Percentiles rank a stretch among this genome's conserved stretches.
Evolutionary conservation across 495 filamentous ascomycete genomes (phyloP).

Genomic region (Talaromyces trachyspermus): DNA sequence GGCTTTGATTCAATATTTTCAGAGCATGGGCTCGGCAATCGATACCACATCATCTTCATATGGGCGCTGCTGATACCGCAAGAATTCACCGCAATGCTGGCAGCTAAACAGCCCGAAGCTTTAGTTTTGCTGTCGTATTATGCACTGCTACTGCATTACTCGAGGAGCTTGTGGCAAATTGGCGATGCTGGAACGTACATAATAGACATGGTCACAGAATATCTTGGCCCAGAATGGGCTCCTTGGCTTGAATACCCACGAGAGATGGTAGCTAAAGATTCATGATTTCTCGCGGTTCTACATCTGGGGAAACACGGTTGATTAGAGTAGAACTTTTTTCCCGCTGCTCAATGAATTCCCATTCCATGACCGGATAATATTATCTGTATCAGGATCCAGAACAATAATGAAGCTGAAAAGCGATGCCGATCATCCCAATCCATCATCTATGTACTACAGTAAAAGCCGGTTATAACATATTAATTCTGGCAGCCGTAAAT

Average conservation of each 20-base stretch:
- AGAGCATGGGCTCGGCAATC: slow-evolving; percentile 9
- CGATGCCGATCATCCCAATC: too few species aligned
- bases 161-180: slow-evolving; percentile 29
- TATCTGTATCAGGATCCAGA: too few species aligned
- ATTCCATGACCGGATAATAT: too few species aligned
- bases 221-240: slow-evolving; percentile 26
- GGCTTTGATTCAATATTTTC: slow-evolving; percentile 14
- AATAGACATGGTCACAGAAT: slow-evolving; percentile 23
- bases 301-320: too few species aligned
- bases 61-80: slow-evolving; percentile 25
- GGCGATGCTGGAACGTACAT: slow-evolving; percentile 29
- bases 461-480: too few species aligned
- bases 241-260: slow-evolving; percentile 4
- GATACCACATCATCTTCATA: slow-evolving; percentile 22
- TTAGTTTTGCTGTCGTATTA: slow-evolving; percentile 36
- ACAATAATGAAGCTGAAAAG: too few species aligned
- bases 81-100: slow-evolving; percentile 21
- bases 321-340: too few species aligned
- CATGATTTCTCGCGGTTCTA: too few species aligned
- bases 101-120: slow-evolving; percentile 23
- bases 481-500: too few species aligned
- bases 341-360: too few species aligned
- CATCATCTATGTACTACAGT: too few species aligned
- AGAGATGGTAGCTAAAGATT: not conserved
- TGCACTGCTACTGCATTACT: slow-evolving; percentile 25